These are phyloP conservation scores for Artemisia tridentata DNA, from an alignment of 129 eudicot species.

Conservation along the genomic window DNA sequence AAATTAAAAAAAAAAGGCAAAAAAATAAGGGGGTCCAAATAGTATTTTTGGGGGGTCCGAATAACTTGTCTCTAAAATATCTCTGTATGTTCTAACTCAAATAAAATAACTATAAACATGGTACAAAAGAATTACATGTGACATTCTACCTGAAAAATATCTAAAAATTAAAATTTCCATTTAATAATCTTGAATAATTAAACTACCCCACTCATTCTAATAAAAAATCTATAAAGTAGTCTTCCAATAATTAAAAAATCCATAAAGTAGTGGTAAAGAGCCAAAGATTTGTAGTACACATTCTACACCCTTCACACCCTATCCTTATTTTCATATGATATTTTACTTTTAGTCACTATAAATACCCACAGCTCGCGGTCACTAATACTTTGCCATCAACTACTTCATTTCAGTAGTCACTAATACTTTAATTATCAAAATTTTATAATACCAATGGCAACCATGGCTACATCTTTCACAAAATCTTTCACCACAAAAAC, in stretches of 20 bases:
- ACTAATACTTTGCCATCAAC: neutral
- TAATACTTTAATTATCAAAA: neutral
- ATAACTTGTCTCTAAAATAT: no score
- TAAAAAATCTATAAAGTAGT: neutral
- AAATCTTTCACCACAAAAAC: constrained; percentile 41
- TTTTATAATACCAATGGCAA: constrained; percentile 31
- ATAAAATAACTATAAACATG: no score
- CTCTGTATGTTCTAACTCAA: no score
- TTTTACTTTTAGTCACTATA: constrained; percentile 12
- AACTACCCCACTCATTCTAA: constrained; percentile 1
- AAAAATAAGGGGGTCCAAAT: no score
- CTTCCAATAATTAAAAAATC: neutral
- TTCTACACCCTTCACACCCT: constrained; percentile 48
- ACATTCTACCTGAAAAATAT: constrained; percentile 6
- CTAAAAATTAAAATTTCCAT: neutral
- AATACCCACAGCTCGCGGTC: neutral
- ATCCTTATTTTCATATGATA: constrained; percentile 31
- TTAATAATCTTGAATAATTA: neutral
- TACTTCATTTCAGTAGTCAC: neutral
- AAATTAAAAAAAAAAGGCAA: no score
- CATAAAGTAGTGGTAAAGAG: constrained; percentile 25
- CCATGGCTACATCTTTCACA: constrained; percentile 53
- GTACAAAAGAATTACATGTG: no score
- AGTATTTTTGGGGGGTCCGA: no score
- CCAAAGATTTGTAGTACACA: constrained; percentile 9